Conservation (phyloP, 176 grass and related monocot genomes). For the Oryza australiensis region DNA sequence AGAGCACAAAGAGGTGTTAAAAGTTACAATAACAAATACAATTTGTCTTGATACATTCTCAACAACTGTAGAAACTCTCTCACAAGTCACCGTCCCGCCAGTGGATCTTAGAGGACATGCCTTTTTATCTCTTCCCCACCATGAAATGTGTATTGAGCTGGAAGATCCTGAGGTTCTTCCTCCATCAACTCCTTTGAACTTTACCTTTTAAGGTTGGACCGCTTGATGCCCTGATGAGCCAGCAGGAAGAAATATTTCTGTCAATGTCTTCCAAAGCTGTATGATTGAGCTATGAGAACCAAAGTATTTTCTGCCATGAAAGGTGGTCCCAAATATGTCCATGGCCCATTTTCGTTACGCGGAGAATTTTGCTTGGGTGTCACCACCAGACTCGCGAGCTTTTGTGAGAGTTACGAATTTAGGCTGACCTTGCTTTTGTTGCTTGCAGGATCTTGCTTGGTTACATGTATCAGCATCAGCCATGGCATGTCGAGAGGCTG, state of each 20-base stretch:
- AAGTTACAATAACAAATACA: too few species aligned
- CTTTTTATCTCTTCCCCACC: too few species aligned
- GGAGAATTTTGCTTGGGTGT: neutral
- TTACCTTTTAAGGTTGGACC: neutral
- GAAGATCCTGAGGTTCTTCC: neutral
- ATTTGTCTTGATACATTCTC: too few species aligned
- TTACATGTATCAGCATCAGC: neutral
- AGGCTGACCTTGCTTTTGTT: neutral
- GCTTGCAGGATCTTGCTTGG: neutral
- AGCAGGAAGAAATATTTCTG: neutral
- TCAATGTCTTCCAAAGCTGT: neutral
- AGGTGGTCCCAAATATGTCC: neutral
- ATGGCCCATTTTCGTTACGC: neutral
- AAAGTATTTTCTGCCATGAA: neutral
- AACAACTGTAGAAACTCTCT: too few species aligned
- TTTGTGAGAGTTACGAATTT: neutral
- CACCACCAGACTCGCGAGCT: neutral
- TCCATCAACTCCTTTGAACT: neutral
- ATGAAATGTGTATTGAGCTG: neutral
- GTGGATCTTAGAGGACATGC: too few species aligned
- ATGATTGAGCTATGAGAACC: neutral
- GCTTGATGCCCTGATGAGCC: neutral
- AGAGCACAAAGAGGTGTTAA: too few species aligned
- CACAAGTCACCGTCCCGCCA: too few species aligned
- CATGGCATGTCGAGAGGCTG: neutral